Base-by-base conservation (phyloP, 768 basidiomycete species). In the Boletus vermiculosoides region DNA sequence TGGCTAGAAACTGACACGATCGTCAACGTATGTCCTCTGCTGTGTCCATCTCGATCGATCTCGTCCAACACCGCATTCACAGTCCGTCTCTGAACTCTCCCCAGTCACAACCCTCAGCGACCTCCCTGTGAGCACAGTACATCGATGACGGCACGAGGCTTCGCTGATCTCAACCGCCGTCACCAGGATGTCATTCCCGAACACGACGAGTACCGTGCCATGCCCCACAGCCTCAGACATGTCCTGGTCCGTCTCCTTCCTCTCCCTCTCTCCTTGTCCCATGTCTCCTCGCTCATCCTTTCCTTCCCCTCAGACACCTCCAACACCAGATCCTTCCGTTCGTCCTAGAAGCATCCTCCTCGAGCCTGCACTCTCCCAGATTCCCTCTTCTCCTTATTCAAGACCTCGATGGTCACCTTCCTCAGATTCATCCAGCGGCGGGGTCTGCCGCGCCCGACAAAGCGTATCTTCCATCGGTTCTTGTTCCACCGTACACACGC, bases 401-500 rank as follows among this genome's bases (percentile, higher is more conserved):
- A 58, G 55, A 57, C 60, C 65, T 23, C 47, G 61, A 45, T 66
- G 60, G 55, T 58, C 62, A 8, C 54, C 62, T 20, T 46, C 54
- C 23, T 54, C 60, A 9, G 67, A 71, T 15, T 57, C 61, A 5
- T 52, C 55, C 48, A 47, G 59, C 45, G 62, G 61, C 18, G 54
- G 50, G 9, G 37, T 67, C 31, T 54, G 47, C 31, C 75, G 73
- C 23, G 66, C 72, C 11, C 54, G 74, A 39, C 71, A 70, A 36
- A 72, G 78, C 40, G 69, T 73, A 4, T 79, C 78, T 20, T 80
- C 78, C 33, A 70, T 78, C 13, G 64, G 63, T 22, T 72, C 71
- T 11, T 71, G 60, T 44, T 71, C 71, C 12, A 70, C 72, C 49
- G 42, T 60, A 20, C 70, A 73, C 10, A 66, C 70, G 2, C 59